phyloP scores from a whole-genome alignment of 805 yeast species.

The Wickerhamomyces canadensis region DNA sequence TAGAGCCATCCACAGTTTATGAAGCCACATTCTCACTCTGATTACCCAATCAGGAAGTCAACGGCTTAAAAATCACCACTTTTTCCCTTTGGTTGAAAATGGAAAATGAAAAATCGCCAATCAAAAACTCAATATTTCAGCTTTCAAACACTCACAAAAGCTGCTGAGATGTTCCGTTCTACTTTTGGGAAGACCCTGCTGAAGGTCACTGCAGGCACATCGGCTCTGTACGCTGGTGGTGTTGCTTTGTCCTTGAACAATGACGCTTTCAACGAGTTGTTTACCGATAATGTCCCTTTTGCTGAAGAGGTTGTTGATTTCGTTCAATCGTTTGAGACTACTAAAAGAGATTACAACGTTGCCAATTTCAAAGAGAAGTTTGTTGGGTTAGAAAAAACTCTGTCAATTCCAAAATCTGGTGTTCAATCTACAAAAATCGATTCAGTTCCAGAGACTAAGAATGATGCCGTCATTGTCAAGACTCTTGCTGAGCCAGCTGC shows the following conservation, averaged over 20 bases:
- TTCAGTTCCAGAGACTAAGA: slow-evolving; percentile 15
- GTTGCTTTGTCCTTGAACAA: slow-evolving; percentile 50
- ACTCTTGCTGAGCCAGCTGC: no score
- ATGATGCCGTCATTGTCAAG: no score
- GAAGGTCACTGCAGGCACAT: slow-evolving; percentile 27
- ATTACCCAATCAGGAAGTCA: slow-evolving; percentile 1
- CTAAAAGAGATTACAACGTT: slow-evolving; percentile 24
- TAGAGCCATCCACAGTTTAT: no score
- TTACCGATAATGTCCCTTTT: slow-evolving; percentile 59
- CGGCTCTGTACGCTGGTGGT: slow-evolving; percentile 50
- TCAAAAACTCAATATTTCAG: not conserved
- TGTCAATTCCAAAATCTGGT: slow-evolving; percentile 35
- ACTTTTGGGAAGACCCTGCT: slow-evolving; percentile 28
- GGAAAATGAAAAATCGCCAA: not conserved
- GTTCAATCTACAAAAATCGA: slow-evolving; percentile 30
- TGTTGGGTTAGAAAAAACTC: slow-evolving; percentile 33
- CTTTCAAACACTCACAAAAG: not conserved
- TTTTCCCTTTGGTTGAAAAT: not conserved
- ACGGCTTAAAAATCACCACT: not conserved
- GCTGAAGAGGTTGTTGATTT: slow-evolving; percentile 49
- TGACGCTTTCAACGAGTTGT: slow-evolving; percentile 56
- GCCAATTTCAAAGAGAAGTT: slow-evolving; percentile 33
- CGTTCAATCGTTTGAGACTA: slow-evolving; percentile 35
- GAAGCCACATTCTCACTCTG: no score
- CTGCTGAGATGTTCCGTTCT: slow-evolving; percentile 20